Evolutionary conservation across 2,329 filamentous ascomycete species (phyloP).

Genomic region (Talaromyces sp.): DNA sequence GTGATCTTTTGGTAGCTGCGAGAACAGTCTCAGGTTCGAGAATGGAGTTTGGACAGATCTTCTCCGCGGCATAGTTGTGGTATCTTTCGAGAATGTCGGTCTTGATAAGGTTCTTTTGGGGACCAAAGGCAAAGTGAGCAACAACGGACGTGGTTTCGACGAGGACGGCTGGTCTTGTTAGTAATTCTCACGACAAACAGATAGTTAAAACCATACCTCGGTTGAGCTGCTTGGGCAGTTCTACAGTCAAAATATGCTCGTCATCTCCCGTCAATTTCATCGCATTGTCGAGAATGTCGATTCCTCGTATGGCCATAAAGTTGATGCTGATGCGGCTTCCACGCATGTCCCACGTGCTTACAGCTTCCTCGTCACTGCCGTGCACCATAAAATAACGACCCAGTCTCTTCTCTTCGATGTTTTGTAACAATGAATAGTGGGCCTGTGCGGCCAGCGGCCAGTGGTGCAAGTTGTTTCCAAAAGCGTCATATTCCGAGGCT

Average conservation of each 20-base stretch:
- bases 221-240: slow-evolving; percentile 6
- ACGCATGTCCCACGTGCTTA: slow-evolving; percentile 11
- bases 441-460: slow-evolving; percentile 11
- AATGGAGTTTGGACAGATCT: slow-evolving; percentile 6
- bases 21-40: slow-evolving; percentile 7
- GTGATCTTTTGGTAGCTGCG: background rate
- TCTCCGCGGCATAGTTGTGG: slow-evolving; percentile 9
- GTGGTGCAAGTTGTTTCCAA: slow-evolving; percentile 9
- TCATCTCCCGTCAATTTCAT: slow-evolving; percentile 5
- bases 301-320: slow-evolving; percentile 9
- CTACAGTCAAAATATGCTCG: slow-evolving; percentile 9
- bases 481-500: slow-evolving; percentile 9
- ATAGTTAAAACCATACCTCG: background rate
- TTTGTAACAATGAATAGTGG: slow-evolving; percentile 10
- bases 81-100: slow-evolving; percentile 10
- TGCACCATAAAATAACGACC: slow-evolving; percentile 12
- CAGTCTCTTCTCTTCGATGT: slow-evolving; percentile 8
- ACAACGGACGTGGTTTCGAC: slow-evolving; percentile 11
- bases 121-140: slow-evolving; percentile 10
- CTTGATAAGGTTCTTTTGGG: slow-evolving; percentile 9
- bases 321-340: slow-evolving; percentile 12
- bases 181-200: background rate
- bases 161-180: slow-evolving; percentile 5
- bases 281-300: slow-evolving; percentile 8
- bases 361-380: slow-evolving; percentile 11